Evolutionary conservation across 78 protist genomes (phyloP).

Genomic region (Protostelium mycophagum): DNA sequence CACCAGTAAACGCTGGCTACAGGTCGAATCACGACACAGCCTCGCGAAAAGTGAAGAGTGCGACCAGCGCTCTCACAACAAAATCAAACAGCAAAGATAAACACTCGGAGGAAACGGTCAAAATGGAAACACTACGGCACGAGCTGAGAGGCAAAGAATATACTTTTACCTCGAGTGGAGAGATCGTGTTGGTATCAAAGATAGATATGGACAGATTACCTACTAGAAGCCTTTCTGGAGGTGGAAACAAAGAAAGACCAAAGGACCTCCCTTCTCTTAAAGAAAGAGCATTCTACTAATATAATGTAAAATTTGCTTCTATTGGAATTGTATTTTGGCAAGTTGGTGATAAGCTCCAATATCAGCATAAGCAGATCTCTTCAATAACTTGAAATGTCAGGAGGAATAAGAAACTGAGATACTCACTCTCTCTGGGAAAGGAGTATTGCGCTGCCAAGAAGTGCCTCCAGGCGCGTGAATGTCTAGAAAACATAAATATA

Average conservation of each 20-base stretch:
- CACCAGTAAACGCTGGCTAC: not conserved
- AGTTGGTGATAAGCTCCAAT: not conserved
- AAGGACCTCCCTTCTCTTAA: too few relatives aligned
- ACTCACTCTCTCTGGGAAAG: not conserved
- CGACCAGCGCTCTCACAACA: not conserved
- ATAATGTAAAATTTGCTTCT: too few relatives aligned
- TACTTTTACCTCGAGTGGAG: not conserved
- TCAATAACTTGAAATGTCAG: not conserved
- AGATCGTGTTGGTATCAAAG: not conserved
- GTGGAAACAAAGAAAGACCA: too few relatives aligned
- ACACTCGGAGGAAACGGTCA: not conserved
- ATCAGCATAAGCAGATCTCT: not conserved
- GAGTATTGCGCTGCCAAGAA: not conserved
- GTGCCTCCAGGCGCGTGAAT: not conserved
- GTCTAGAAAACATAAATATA: not conserved
- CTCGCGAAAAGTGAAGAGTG: not conserved
- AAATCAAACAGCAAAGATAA: not conserved
- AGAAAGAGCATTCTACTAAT: too few relatives aligned
- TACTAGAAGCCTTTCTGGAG: too few relatives aligned
- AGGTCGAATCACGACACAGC: not conserved
- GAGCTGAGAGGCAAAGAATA: not conserved
- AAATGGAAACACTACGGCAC: not conserved
- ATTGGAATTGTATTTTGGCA: not conserved
- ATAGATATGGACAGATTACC: not conserved
- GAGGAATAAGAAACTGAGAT: not conserved